Base-by-base conservation (phyloP, 192 early-diverging fungal species). In the Obelidium mucronatum region DNA sequence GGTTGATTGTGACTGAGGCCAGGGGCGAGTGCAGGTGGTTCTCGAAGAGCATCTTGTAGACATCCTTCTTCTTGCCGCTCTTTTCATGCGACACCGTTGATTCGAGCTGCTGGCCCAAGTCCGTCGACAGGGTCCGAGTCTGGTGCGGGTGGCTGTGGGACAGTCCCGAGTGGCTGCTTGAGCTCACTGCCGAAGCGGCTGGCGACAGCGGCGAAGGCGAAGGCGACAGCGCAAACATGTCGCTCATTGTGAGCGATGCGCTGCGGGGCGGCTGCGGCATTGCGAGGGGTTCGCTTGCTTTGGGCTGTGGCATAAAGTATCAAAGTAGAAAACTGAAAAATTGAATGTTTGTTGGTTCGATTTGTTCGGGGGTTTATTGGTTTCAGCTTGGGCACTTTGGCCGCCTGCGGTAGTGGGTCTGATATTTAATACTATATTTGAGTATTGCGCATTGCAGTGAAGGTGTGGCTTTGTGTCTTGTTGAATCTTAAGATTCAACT, bases 41-140 rank as follows among this genome's bases (percentile, higher is more conserved):
- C 40, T 68, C 67, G 51, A 68, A 68, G 24, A 68, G 67, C 67
- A 68, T 68, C 44, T 68, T 68, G 48, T 68, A 68, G 40, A 68
- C 67, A 24, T 31, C 67, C 48, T 68, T 68, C 28, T 34, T 42
- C 28, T 65, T 65, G 4, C 22, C n/a, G 36, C 34, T 65, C 19
- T 33, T 40, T 48, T 48, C 44, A 0, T 6, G 19, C 8, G 44
- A 15, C 11, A 48, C 44, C 19, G 44, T 48, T 48, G 44, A 48
- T 48, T 48, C 44, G 44, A 48, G 44, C 11, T 48, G 44, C 19
- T 48, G 44, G 8, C 19, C 19, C 11, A 15, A 6, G 44, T 48
- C 44, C 19, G 44, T 48, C 19, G 44, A 48, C 11, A 48, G 44
- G 8, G 44, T 48, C 19, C 44, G 44, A 19, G n/a, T n/a, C 11